phyloP scores from a whole-genome alignment of 495 filamentous ascomycete species.

The Diplogelasinospora grovesii region DNA sequence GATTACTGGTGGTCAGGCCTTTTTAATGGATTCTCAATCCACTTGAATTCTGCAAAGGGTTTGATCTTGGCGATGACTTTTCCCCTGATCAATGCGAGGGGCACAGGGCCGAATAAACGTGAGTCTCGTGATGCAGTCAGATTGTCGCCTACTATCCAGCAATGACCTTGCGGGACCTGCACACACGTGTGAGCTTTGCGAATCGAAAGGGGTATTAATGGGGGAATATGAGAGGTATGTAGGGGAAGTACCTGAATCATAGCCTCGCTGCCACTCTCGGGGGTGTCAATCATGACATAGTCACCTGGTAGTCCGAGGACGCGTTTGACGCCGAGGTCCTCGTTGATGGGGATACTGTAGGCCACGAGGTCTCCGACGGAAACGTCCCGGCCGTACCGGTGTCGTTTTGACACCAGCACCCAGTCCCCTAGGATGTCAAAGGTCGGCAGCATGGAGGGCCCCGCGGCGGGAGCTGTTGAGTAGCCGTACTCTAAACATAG shows the following conservation, averaged over 20 bases:
- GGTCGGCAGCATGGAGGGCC: constrained; percentile 78
- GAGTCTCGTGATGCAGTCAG: constrained; percentile 77
- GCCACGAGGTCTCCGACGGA: constrained; percentile 78
- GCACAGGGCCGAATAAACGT: constrained; percentile 75
- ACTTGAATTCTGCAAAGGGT: constrained; percentile 35
- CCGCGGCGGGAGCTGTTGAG: constrained; percentile 46
- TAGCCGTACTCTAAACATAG: constrained; percentile 51
- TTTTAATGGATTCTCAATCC: constrained; percentile 24
- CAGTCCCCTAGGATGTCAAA: constrained; percentile 58
- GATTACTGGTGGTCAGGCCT: constrained; percentile 2
- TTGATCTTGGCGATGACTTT: constrained; percentile 68
- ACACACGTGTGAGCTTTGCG: not conserved
- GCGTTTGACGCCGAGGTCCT: constrained; percentile 65
- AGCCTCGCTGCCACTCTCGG: constrained; percentile 36
- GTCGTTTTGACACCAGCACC: constrained; percentile 56
- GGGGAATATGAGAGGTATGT: too few relatives aligned
- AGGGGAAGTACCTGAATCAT: constrained; percentile 72
- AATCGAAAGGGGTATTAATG: not conserved
- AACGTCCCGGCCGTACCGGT: constrained; percentile 62
- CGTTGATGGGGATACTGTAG: constrained; percentile 66
- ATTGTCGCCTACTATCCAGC: constrained; percentile 85
- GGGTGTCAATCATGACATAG: constrained; percentile 70
- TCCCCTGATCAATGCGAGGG: constrained; percentile 74
- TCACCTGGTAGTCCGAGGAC: constrained; percentile 85
- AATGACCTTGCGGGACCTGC: constrained; percentile 83